Percentiles rank a stretch among this genome's conserved stretches.
Conservation (phyloP, 371 early-diverging fungal species). For the Rhizopus delemar region DNA sequence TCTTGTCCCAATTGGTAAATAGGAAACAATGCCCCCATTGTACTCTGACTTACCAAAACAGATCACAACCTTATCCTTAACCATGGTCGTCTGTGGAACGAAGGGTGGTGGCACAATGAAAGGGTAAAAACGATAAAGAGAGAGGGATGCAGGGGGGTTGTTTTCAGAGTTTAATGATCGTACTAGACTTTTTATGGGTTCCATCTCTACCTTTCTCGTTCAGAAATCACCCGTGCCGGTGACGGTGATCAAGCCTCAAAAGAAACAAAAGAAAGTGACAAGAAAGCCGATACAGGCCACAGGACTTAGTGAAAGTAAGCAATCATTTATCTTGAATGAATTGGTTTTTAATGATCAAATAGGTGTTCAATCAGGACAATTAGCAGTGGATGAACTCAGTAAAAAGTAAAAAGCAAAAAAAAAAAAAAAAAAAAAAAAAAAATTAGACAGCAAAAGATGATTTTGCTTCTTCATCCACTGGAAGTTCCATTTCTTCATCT, state of each 20-base stretch:
- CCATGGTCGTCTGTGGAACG: conserved; percentile 61
- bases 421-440: neutral
- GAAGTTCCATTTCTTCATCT: conserved; percentile 46
- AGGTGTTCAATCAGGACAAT: conserved; percentile 38
- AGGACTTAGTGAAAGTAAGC: conserved; percentile 43
- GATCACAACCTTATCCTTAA: conserved; percentile 50
- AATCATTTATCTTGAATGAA: neutral
- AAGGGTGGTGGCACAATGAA: conserved; percentile 55
- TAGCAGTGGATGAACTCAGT: conserved; percentile 40
- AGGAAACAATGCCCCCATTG: neutral
- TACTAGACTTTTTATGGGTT: conserved; percentile 48
- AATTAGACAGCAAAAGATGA: conserved; percentile 14
- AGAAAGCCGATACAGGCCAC: conserved; percentile 20
- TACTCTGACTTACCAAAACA: conserved; percentile 6
- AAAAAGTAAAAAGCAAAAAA: neutral
- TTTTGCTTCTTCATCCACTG: conserved; percentile 39
- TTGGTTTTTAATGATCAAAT: conserved; percentile 1
- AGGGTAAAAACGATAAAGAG: conserved; percentile 34
- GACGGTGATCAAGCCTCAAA: conserved; percentile 55
- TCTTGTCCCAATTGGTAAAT: conserved; percentile 38
- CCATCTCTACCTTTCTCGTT: conserved; percentile 57
- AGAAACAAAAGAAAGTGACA: conserved; percentile 30
- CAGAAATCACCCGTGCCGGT: conserved; percentile 63
- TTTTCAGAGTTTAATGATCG: neutral
- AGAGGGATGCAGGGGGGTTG: neutral